Percentiles rank a stretch among this genome's conserved stretches.
Evolutionary conservation across 768 basidiomycete species (phyloP).

Genomic region (Podaxis pistillaris): DNA sequence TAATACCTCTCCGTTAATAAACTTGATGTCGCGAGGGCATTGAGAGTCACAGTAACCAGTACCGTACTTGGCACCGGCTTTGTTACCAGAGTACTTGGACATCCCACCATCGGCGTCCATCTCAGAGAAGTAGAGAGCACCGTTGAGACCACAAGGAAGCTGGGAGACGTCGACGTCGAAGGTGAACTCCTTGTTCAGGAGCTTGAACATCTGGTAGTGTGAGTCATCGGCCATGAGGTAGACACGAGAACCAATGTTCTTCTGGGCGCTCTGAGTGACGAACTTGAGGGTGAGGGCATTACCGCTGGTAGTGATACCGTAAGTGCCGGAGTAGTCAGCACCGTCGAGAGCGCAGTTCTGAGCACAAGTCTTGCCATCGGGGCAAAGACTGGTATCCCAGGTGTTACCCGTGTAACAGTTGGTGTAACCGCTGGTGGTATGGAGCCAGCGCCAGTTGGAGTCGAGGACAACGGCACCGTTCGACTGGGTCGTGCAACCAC

Average conservation of each 20-base stretch:
- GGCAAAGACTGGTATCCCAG: slow-evolving; percentile 52
- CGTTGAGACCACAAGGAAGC: slow-evolving; percentile 58
- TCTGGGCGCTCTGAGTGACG: slow-evolving; percentile 35
- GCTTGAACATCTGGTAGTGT: slow-evolving; percentile 43
- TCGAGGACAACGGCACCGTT: slow-evolving; percentile 45
- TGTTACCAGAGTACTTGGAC: slow-evolving; percentile 47
- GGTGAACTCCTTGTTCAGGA: slow-evolving; percentile 58
- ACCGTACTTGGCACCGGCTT: slow-evolving; percentile 49
- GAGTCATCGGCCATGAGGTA: slow-evolving; percentile 50
- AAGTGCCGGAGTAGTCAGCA: slow-evolving; percentile 49
- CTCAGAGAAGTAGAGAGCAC: slow-evolving; percentile 56
- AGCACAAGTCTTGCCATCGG: slow-evolving; percentile 47
- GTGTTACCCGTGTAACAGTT: slow-evolving; percentile 58
- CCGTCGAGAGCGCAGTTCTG: slow-evolving; percentile 41
- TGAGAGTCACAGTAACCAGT: slow-evolving; percentile 43
- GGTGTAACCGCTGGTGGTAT: slow-evolving; percentile 34
- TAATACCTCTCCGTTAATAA: slow-evolving; percentile 50
- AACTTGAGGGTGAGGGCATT: slow-evolving; percentile 48
- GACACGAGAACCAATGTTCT: slow-evolving; percentile 41
- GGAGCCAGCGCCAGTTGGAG: slow-evolving; percentile 58
- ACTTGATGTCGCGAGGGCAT: slow-evolving; percentile 59
- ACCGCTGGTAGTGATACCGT: slow-evolving; percentile 49
- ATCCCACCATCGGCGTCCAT: slow-evolving; percentile 57
- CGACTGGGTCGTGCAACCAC: slow-evolving; percentile 38
- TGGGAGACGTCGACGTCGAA: slow-evolving; percentile 62